Conservation (phyloP, 257 asterid genomes). For the Rehmannia glutinosa region DNA sequence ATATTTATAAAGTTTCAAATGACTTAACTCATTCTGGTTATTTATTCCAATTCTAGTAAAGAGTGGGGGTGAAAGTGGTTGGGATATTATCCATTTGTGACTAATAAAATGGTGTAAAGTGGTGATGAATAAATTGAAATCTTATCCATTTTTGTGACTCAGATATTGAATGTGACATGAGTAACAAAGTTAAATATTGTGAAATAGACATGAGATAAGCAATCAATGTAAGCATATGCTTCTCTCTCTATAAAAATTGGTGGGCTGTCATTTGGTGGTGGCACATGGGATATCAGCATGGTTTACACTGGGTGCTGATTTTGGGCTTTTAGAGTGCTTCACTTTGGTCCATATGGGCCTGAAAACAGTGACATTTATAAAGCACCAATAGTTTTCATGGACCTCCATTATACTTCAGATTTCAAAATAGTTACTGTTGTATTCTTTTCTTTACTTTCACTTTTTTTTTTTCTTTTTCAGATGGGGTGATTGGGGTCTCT, state of each 20-base stretch:
- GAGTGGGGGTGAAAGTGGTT: neutral
- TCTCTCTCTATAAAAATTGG: neutral
- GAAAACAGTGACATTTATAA: slow-evolving; percentile 2
- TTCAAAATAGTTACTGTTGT: too few species aligned
- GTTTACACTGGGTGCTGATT: slow-evolving; percentile 9
- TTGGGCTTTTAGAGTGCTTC: slow-evolving; percentile 35
- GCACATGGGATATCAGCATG: slow-evolving; percentile 26
- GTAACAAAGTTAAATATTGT: slow-evolving; percentile 10
- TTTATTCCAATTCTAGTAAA: neutral
- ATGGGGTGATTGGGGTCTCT: too few species aligned
- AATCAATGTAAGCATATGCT: neutral
- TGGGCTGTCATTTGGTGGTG: slow-evolving; percentile 23
- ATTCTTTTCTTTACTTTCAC: neutral
- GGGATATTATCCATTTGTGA: neutral
- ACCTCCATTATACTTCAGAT: slow-evolving; percentile 4
- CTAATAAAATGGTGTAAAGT: neutral
- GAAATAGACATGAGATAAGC: neutral
- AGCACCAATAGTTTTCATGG: slow-evolving; percentile 22
- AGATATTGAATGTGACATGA: slow-evolving; percentile 24
- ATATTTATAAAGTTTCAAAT: neutral
- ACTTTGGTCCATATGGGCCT: slow-evolving; percentile 23
- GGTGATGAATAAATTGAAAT: neutral
- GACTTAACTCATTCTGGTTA: neutral
- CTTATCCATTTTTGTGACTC: slow-evolving; percentile 17
- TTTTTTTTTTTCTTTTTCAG: neutral